A percentile compares a stretch with the other conserved stretches of the same genome.
These are phyloP conservation scores for Mayamaea pseudoterrestris DNA, from an alignment of 108 stramenopile genomes.

Conservation along the genomic window DNA sequence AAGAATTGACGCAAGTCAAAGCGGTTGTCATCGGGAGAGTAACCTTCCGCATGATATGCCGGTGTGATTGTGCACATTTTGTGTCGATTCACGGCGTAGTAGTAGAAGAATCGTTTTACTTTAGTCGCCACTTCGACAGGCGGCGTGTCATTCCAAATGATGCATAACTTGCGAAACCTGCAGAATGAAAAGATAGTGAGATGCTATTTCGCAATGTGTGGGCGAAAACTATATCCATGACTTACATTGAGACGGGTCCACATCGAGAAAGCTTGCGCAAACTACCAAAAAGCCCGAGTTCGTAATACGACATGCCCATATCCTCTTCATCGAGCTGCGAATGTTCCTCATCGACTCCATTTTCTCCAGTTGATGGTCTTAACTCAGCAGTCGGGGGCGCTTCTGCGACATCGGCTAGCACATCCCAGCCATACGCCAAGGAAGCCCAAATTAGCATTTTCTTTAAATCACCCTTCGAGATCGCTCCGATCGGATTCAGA, in stretches of 20 bases:
- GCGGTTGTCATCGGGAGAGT: conserved; percentile 97
- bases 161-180: conserved; percentile 56
- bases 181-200: too few species aligned
- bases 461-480: conserved; percentile 87
- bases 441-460: conserved; percentile 76
- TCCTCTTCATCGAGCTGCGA: conserved; percentile 94
- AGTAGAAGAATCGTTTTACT: conserved; percentile 91
- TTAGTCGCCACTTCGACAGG: conserved; percentile 78
- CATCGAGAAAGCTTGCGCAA: conserved; percentile 87
- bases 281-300: conserved; percentile 88
- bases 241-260: conserved; percentile 92
- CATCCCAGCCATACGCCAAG: conserved; percentile 41
- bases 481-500: conserved; percentile 96
- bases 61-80: conserved; percentile 98
- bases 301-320: conserved; percentile 99
- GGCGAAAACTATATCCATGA: too few species aligned
- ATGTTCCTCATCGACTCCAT: conserved; percentile 40
- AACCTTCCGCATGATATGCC: conserved; percentile 95
- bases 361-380: conserved; percentile 68
- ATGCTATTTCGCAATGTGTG: conserved; percentile 2
- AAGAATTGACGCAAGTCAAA: conserved; percentile 95
- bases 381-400: conserved; percentile 98
- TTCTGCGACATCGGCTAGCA: conserved; percentile 79
- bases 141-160: conserved; percentile 64
- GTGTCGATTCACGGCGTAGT: conserved; percentile 94